A percentile compares a stretch with the other conserved stretches of the same genome.
These are phyloP conservation scores for Coemansia sp. DNA, from an alignment of 192 early-diverging fungal species.

Conservation along the genomic window DNA sequence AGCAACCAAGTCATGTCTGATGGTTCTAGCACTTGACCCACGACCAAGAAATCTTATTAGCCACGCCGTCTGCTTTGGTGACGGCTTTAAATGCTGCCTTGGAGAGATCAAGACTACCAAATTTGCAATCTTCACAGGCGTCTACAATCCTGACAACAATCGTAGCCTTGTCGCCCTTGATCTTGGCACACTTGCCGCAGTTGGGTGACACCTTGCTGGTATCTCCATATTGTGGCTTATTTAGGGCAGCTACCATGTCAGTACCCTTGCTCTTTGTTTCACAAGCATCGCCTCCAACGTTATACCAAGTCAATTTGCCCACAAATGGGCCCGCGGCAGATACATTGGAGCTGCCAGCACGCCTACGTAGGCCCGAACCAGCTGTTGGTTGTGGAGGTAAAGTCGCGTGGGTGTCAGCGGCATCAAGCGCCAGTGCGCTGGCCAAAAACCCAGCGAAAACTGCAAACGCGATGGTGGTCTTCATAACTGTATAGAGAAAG, in stretches of 20 bases:
- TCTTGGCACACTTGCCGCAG: slow-evolving; percentile 53
- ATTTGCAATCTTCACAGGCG: slow-evolving; percentile 54
- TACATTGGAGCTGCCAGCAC: neutral
- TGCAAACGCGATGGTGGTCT: neutral
- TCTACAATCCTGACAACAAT: slow-evolving; percentile 59
- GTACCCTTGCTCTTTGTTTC: slow-evolving; percentile 10
- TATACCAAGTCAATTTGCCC: slow-evolving; percentile 28
- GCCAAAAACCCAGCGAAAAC: neutral
- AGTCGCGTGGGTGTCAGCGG: neutral
- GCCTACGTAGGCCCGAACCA: neutral
- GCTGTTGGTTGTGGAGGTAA: neutral
- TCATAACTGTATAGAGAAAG: neutral
- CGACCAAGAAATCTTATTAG: slow-evolving; percentile 43
- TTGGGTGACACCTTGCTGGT: slow-evolving; percentile 39
- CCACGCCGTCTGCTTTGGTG: slow-evolving; percentile 28
- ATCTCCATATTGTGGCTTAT: slow-evolving; percentile 55
- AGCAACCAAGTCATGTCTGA: neutral
- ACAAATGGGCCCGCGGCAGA: slow-evolving; percentile 6
- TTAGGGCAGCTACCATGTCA: slow-evolving; percentile 50
- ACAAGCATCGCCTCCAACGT: slow-evolving; percentile 35
- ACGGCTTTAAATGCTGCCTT: slow-evolving; percentile 52
- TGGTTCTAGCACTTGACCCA: slow-evolving; percentile 22
- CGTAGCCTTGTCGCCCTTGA: slow-evolving; percentile 54
- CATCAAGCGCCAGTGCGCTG: neutral
- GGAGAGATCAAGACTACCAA: slow-evolving; percentile 54